A percentile compares a stretch with the other conserved stretches of the same genome.
Evolutionary conservation across 345 rosid genomes (phyloP).

Genomic region (Gossypium longicalyx): DNA sequence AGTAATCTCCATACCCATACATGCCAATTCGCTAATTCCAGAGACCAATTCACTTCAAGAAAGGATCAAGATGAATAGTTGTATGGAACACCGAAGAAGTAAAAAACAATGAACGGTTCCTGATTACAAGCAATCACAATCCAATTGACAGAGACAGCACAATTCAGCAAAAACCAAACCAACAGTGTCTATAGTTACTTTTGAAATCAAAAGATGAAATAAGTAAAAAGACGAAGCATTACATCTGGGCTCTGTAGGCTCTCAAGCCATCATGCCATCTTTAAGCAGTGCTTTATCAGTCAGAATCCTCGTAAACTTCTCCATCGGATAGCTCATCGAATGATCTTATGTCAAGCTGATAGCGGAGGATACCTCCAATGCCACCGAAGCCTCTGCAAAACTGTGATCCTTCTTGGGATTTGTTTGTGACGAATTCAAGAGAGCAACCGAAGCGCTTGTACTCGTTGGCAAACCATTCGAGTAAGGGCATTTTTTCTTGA

Average conservation of each 20-base stretch:
- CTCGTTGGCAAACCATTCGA: conserved; percentile 91
- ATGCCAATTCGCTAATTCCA: not conserved
- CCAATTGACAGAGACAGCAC: not conserved
- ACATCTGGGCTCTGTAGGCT: not conserved
- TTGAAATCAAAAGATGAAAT: not conserved
- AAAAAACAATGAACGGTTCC: not conserved
- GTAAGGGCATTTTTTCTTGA: conserved; percentile 69
- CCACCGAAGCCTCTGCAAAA: conserved; percentile 2
- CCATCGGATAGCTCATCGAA: conserved; percentile 76
- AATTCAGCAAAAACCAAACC: conserved; percentile 1
- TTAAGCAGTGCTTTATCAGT: conserved; percentile 36
- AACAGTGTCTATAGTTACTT: not conserved
- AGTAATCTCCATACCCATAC: no score
- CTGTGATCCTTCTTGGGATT: conserved; percentile 63
- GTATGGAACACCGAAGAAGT: not conserved
- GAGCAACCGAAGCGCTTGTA: conserved; percentile 80
- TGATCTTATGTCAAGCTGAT: conserved; percentile 82
- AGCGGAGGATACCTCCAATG: conserved; percentile 76
- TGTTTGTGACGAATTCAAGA: conserved; percentile 83
- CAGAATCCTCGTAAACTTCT: conserved; percentile 72
- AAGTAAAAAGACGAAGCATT: not conserved
- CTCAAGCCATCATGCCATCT: conserved; percentile 10
- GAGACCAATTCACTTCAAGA: not conserved
- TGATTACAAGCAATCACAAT: not conserved
- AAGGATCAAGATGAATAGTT: not conserved